Conservation (phyloP, 441 rosid species). For the Capsella rubella region DNA sequence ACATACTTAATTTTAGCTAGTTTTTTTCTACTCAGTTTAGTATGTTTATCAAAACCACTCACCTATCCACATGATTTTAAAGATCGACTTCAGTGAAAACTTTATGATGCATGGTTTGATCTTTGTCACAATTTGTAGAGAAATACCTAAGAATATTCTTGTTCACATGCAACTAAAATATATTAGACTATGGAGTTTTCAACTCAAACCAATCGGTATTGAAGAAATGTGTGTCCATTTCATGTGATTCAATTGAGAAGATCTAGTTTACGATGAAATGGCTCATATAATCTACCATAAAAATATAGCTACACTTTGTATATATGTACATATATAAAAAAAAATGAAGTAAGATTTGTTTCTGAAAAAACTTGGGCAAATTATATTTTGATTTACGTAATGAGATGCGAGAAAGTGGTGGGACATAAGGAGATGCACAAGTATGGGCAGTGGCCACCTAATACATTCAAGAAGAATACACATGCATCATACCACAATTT, state of each 20-base stretch:
- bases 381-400: constrained; percentile 10
- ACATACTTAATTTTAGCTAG: not conserved
- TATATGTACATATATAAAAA: not conserved
- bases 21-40: not conserved
- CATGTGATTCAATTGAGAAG: not conserved
- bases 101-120: not conserved
- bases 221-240: too few species aligned
- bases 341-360: not conserved
- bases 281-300: constrained; percentile 9
- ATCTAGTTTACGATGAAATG: constrained; percentile 16
- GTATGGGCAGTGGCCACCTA: constrained; percentile 37
- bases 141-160: not conserved
- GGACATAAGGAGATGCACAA: constrained; percentile 40
- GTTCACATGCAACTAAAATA: too few species aligned
- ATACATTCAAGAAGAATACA: constrained; percentile 26
- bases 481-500: constrained; percentile 33
- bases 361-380: constrained; percentile 27
- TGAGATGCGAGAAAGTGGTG: constrained; percentile 40
- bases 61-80: not conserved
- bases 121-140: not conserved
- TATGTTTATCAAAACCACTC: not conserved
- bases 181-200: too few species aligned
- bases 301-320: not conserved
- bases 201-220: too few species aligned
- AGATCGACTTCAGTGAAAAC: not conserved